These are phyloP conservation scores for Xylaria intraflava DNA, from an alignment of 495 filamentous ascomycete genomes.

Conservation along the genomic window DNA sequence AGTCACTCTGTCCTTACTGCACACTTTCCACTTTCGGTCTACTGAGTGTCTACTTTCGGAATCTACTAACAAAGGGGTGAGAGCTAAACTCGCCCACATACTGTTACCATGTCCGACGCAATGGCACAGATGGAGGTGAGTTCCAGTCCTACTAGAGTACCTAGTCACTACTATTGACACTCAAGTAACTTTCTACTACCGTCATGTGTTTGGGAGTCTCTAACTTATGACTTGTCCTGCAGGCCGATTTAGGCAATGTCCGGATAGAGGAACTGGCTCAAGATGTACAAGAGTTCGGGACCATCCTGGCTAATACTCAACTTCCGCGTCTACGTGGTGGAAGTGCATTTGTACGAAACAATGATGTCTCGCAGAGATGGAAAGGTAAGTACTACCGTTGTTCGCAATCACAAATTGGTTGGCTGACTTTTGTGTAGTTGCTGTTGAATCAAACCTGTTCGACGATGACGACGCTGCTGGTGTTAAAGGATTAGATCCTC, in stretches of 20 bases:
- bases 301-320: too few relatives aligned
- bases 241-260: slow-evolving; percentile 20
- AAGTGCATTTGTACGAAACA: too few relatives aligned
- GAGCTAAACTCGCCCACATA: neutral
- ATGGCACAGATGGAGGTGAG: slow-evolving; percentile 21
- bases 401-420: neutral
- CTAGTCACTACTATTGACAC: neutral
- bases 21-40: too few relatives aligned
- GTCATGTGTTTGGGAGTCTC: neutral
- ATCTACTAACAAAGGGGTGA: too few relatives aligned
- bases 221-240: neutral
- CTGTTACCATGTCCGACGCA: neutral
- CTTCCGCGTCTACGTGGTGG: too few relatives aligned
- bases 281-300: too few relatives aligned
- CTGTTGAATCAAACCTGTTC: slow-evolving; percentile 8
- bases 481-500: slow-evolving; percentile 13
- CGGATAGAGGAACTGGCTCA: slow-evolving; percentile 18
- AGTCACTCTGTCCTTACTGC: too few relatives aligned
- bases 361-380: neutral
- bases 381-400: slow-evolving; percentile 4
- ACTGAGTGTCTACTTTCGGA: too few relatives aligned
- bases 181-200: neutral
- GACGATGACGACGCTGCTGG: slow-evolving; percentile 17
- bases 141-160: too few relatives aligned
- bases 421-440: slow-evolving; percentile 15